Percentiles rank a stretch among this genome's conserved stretches.
These are phyloP conservation scores for Hemisphaericaspora nanyangensis DNA, from an alignment of 805 yeast genomes.

Conservation along the genomic window DNA sequence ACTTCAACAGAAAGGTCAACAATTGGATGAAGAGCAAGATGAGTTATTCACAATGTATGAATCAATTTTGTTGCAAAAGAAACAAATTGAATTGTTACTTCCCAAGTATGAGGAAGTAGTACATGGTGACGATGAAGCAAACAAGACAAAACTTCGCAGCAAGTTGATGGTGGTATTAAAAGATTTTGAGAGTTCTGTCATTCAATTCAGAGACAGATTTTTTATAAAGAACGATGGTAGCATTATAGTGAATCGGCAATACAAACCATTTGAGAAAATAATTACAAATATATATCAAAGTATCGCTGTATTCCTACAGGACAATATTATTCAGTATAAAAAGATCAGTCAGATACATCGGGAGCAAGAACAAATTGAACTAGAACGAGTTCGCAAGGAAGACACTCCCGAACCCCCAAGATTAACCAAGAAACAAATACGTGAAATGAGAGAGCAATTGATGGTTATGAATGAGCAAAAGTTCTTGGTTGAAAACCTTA, in stretches of 20 bases:
- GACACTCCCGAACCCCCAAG: constrained; percentile 15
- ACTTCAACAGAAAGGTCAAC: constrained; percentile 5
- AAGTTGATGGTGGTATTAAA: constrained; percentile 22
- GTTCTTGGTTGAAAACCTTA: constrained; percentile 64
- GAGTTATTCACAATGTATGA: constrained; percentile 19
- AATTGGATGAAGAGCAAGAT: neutral
- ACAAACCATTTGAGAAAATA: constrained; percentile 23
- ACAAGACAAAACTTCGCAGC: constrained; percentile 17
- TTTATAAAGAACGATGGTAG: constrained; percentile 10
- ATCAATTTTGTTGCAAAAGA: constrained; percentile 18
- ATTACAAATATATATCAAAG: constrained; percentile 53
- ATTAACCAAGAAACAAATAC: constrained; percentile 49
- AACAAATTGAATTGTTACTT: constrained; percentile 18
- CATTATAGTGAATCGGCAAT: constrained; percentile 11
- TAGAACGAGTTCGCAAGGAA: constrained; percentile 7
- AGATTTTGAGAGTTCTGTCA: constrained; percentile 27
- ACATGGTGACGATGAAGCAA: constrained; percentile 9
- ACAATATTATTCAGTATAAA: constrained; percentile 61
- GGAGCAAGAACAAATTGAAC: constrained; percentile 20
- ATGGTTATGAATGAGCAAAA: constrained; percentile 87
- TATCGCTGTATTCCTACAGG: constrained; percentile 60
- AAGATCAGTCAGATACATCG: constrained; percentile 48
- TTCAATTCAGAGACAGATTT: constrained; percentile 19
- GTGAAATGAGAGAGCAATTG: constrained; percentile 63
- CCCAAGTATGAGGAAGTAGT: constrained; percentile 18